Evolutionary conservation across 192 early-diverging fungal species (phyloP).

Genomic region (Gigaspora rosea): DNA sequence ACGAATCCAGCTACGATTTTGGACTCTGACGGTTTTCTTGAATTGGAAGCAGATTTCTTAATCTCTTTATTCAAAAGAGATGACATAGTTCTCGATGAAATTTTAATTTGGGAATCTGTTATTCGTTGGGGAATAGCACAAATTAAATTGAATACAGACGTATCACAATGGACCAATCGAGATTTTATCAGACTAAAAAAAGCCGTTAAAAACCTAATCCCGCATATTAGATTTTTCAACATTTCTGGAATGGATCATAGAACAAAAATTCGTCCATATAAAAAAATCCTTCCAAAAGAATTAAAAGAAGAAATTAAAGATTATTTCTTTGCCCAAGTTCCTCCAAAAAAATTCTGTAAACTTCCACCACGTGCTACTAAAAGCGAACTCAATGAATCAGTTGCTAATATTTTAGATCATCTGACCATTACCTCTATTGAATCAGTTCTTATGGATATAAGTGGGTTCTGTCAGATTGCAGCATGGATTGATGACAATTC

Average conservation of each 20-base stretch:
- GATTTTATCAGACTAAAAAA: background rate
- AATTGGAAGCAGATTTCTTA: background rate
- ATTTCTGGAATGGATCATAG: slow-evolving; percentile 22
- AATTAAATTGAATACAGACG: background rate
- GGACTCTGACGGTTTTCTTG: background rate
- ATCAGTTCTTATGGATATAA: slow-evolving; percentile 2
- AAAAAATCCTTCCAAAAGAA: slow-evolving; percentile 27
- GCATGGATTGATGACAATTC: slow-evolving; percentile 10
- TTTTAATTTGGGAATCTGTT: slow-evolving; percentile 25
- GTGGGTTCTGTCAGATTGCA: background rate
- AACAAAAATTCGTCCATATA: slow-evolving; percentile 16
- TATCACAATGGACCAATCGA: background rate
- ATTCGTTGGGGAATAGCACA: slow-evolving; percentile 24
- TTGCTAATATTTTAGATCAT: background rate
- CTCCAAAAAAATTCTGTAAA: background rate
- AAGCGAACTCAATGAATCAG: background rate
- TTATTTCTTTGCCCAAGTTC: background rate
- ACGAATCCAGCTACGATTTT: slow-evolving; percentile 4
- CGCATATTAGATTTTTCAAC: slow-evolving; percentile 21
- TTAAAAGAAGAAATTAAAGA: slow-evolving; percentile 18
- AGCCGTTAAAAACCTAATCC: background rate
- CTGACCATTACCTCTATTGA: background rate
- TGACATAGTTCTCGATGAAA: slow-evolving; percentile 11
- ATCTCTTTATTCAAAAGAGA: slow-evolving; percentile 9
- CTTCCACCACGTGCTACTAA: background rate